Base-by-base conservation (phyloP, 352 stramenopile species). In the Phytophthora brassicae region DNA sequence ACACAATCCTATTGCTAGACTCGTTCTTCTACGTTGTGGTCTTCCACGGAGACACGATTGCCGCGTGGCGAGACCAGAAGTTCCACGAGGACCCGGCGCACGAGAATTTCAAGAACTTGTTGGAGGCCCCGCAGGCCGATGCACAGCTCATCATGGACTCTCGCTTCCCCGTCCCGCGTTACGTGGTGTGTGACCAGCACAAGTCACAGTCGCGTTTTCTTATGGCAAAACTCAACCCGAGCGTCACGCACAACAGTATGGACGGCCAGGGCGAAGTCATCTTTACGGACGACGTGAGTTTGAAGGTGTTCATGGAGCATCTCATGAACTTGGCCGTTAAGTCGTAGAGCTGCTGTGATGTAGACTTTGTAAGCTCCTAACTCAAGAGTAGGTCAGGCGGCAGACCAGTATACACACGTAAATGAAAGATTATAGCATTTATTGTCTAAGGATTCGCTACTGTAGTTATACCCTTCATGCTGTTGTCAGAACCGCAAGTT, bases 21-120 rank as follows among this genome's bases (percentile, higher is more conserved):
- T 99, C 97, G 39, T 99, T 99, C 88, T 99, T 99, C 79, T 98
- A 99, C 68, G 97, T 99, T 22, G 97, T 99, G 41, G 96, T 99
- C 6, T 99, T 99, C 77, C 97, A 99, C 72, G 97, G 98, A 48
- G 97, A 99, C 74, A 99, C 97, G 35, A 99, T 99, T 68, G 97
- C 96, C 16, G 95, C 96, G 24, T 99, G 98, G 98, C 86, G 97
- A 59, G 96, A 99, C 72, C 88, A 98, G 64, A 95, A 94, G 66
- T 98, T 97, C 66, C 94, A 98, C 65, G 86, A 98, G 38, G 84
- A 96, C 50, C 90, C 95, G 14, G 85, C 96, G 51, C 97, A 99
- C 74, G 96, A 96, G 48, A 98, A 98, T 55, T 99, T 99, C 72
- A 97, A 98, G 70, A 90, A 98, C 59, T 86, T 99, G 65, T 74